Evolutionary conservation across 805 yeast genomes (phyloP).

Genomic region (Naumovozyma castellii): DNA sequence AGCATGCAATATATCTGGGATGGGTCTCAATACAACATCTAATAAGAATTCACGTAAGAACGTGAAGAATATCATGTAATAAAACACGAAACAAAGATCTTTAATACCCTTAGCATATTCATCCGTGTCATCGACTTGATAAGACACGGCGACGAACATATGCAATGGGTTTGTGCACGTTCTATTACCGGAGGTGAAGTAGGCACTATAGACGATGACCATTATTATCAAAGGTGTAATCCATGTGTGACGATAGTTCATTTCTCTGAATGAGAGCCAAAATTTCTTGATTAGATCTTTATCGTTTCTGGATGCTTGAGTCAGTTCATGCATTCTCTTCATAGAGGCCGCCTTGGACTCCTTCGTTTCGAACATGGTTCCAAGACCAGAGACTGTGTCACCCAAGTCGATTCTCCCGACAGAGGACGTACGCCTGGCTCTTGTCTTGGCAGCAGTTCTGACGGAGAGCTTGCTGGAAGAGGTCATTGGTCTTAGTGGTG

Average conservation of each 20-base stretch:
- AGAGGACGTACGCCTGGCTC: constrained; percentile 45
- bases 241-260: constrained; percentile 52
- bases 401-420: constrained; percentile 66
- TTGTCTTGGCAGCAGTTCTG: constrained; percentile 2
- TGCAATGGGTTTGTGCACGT: constrained; percentile 47
- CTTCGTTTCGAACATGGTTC: constrained; percentile 50
- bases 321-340: constrained; percentile 6
- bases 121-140: constrained; percentile 46
- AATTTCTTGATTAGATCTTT: constrained; percentile 47
- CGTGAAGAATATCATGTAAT: constrained; percentile 72
- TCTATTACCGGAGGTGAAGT: constrained; percentile 41
- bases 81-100: constrained; percentile 67
- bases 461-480: background rate
- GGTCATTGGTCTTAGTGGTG: constrained; percentile 1
- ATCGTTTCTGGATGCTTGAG: constrained; percentile 33
- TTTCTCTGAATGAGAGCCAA: constrained; percentile 47
- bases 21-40: constrained; percentile 67
- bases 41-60: constrained; percentile 78
- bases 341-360: constrained; percentile 33
- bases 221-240: constrained; percentile 45
- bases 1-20: constrained; percentile 23
- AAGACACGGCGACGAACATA: constrained; percentile 49
- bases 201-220: constrained; percentile 32
- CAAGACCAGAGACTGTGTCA: constrained; percentile 53
- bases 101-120: constrained; percentile 71